Conservation (phyloP, 2,329 filamentous ascomycete species). For the Xylaria sp. region DNA sequence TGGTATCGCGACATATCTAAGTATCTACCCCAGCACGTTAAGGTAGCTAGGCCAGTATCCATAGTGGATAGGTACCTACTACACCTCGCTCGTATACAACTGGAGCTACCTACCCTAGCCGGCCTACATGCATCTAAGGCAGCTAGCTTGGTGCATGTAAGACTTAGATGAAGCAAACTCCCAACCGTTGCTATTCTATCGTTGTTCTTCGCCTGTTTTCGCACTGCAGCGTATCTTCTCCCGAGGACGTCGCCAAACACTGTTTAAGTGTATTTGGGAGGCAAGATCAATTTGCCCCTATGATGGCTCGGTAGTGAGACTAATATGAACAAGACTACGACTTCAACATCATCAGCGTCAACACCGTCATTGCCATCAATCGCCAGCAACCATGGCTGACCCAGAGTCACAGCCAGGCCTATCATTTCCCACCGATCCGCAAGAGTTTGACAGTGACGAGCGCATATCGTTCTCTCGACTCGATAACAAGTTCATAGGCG, state of each 20-base stretch:
- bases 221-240: background rate
- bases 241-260: background rate
- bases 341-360: background rate
- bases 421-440: conserved; percentile 67
- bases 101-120: no score
- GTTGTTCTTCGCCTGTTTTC: background rate
- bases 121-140: background rate
- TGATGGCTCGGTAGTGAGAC: background rate
- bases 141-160: background rate
- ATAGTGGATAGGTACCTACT: no score
- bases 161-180: background rate
- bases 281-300: background rate
- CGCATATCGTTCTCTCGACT: conserved; percentile 89
- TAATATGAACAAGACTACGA: background rate
- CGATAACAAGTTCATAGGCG: conserved; percentile 83
- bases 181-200: background rate
- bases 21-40: no score
- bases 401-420: conserved; percentile 42
- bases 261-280: background rate
- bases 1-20: no score
- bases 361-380: background rate
- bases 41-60: no score
- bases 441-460: conserved; percentile 79
- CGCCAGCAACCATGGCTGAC: conserved; percentile 40
- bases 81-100: no score